These are phyloP conservation scores for Hypocrella siamensis DNA, from an alignment of 2,329 filamentous ascomycete species.

Conservation along the genomic window DNA sequence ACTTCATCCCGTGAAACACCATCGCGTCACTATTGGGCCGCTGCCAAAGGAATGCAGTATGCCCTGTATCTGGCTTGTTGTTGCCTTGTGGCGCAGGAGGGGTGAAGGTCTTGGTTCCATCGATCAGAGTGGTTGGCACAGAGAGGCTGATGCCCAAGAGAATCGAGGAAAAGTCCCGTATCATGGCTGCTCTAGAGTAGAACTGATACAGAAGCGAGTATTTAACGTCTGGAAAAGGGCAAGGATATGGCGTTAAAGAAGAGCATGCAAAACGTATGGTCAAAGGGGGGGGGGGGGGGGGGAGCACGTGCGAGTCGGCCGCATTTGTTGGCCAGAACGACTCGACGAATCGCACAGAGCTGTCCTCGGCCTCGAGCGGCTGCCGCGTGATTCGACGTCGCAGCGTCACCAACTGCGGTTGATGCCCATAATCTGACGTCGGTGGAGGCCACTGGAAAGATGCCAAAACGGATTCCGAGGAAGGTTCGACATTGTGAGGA, in stretches of 20 bases:
- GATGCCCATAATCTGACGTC: slow-evolving; percentile 17
- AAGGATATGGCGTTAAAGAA: slow-evolving; percentile 4
- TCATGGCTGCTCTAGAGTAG: slow-evolving; percentile 40
- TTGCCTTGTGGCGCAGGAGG: slow-evolving; percentile 18
- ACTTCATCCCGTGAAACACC: slow-evolving; percentile 72
- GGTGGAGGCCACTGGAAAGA: slow-evolving; percentile 52
- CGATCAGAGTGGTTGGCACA: slow-evolving; percentile 47
- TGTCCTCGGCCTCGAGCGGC: slow-evolving; percentile 48
- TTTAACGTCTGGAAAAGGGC: slow-evolving; percentile 42
- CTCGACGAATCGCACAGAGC: slow-evolving; percentile 63
- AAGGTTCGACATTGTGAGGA: slow-evolving; percentile 50
- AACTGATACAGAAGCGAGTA: slow-evolving; percentile 64
- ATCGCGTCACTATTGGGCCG: slow-evolving; percentile 69
- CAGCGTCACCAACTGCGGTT: slow-evolving; percentile 46
- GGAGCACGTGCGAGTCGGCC: slow-evolving; percentile 56
- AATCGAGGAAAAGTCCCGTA: slow-evolving; percentile 29
- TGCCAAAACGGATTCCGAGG: slow-evolving; percentile 46
- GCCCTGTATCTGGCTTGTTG: slow-evolving; percentile 11
- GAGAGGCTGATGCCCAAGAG: slow-evolving; percentile 72
- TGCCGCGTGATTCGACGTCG: slow-evolving; percentile 55
- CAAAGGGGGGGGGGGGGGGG: slow-evolving; percentile 23
- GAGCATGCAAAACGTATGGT: neutral
- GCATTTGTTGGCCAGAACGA: slow-evolving; percentile 67
- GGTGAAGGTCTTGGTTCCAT: slow-evolving; percentile 40
- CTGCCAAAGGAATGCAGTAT: slow-evolving; percentile 65